Evolutionary conservation across 192 early-diverging fungal species (phyloP).

Genomic region (Rhizoclosmatium sp.): DNA sequence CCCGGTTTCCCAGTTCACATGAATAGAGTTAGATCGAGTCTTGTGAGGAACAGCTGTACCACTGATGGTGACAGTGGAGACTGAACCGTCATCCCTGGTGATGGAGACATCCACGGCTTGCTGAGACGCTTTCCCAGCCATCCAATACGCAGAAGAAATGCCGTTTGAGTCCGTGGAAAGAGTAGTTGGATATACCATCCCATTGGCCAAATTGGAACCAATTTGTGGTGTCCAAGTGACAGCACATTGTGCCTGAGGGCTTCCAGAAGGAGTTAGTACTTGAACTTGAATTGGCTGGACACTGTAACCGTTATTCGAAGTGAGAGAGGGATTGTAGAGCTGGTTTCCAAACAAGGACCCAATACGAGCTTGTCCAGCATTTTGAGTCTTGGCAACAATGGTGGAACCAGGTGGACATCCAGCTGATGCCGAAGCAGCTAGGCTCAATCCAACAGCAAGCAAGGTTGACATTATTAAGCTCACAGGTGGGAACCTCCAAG

Average conservation of each 20-base stretch:
- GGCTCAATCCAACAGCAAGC: too few relatives aligned
- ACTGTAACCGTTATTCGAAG: neutral
- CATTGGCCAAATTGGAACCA: neutral
- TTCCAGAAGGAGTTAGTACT: neutral
- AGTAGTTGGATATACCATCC: neutral
- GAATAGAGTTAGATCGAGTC: conserved; percentile 18
- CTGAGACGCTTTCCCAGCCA: neutral
- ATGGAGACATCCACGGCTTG: conserved; percentile 29
- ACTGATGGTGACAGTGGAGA: neutral
- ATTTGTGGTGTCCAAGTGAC: conserved; percentile 6
- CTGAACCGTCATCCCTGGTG: neutral
- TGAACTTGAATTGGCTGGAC: neutral
- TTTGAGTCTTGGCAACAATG: neutral
- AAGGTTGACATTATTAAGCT: too few relatives aligned
- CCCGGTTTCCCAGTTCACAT: conserved; percentile 14
- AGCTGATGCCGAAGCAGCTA: too few relatives aligned
- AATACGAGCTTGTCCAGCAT: neutral
- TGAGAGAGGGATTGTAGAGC: conserved; percentile 6
- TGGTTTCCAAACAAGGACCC: conserved; percentile 3
- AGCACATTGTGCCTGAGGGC: neutral
- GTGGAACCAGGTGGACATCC: neutral
- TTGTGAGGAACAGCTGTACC: conserved; percentile 6
- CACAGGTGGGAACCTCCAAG: too few relatives aligned
- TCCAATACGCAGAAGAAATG: neutral
- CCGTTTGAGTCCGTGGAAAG: neutral